Evolutionary conservation across 768 basidiomycete genomes (phyloP).

Genomic region (Dioszegia crocea): DNA sequence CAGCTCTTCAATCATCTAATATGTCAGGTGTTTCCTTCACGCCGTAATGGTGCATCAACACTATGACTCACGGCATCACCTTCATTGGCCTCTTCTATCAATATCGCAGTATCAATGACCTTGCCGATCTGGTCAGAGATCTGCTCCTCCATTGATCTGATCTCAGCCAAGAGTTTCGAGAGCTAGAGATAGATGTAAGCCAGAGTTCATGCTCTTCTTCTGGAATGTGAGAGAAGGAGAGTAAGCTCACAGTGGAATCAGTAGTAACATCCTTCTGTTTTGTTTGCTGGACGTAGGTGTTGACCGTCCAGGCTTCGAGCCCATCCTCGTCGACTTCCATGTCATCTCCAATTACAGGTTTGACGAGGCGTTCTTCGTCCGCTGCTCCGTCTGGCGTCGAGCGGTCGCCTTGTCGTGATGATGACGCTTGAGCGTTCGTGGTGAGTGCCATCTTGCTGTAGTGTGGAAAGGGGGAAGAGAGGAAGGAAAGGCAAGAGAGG

Average conservation of each 20-base stretch:
- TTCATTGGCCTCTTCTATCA: constrained; percentile 21
- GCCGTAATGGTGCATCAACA: too few relatives aligned
- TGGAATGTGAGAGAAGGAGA: too few relatives aligned
- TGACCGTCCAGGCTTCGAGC: constrained; percentile 27
- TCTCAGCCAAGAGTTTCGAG: constrained; percentile 9
- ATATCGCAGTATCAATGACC: constrained; percentile 22
- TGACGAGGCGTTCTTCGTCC: neutral
- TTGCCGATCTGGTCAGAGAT: constrained; percentile 20
- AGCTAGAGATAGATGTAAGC: constrained; percentile 4
- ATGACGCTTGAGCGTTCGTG: constrained; percentile 10
- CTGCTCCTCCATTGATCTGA: constrained; percentile 13
- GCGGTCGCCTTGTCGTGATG: constrained; percentile 8
- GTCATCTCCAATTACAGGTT: neutral
- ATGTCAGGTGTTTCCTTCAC: too few relatives aligned
- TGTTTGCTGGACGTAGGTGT: constrained; percentile 20
- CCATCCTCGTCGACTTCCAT: constrained; percentile 8
- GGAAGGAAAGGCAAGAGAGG: neutral
- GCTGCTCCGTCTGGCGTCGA: neutral
- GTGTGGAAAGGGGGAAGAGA: neutral
- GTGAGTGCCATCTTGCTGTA: neutral
- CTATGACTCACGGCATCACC: constrained; percentile 21
- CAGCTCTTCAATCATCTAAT: constrained; percentile 22
- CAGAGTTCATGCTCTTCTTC: too few relatives aligned
- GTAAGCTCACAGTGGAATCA: constrained; percentile 7
- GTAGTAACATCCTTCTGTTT: neutral